phyloP scores from a whole-genome alignment of 495 filamentous ascomycete genomes.

The Pyrenula massariospora region DNA sequence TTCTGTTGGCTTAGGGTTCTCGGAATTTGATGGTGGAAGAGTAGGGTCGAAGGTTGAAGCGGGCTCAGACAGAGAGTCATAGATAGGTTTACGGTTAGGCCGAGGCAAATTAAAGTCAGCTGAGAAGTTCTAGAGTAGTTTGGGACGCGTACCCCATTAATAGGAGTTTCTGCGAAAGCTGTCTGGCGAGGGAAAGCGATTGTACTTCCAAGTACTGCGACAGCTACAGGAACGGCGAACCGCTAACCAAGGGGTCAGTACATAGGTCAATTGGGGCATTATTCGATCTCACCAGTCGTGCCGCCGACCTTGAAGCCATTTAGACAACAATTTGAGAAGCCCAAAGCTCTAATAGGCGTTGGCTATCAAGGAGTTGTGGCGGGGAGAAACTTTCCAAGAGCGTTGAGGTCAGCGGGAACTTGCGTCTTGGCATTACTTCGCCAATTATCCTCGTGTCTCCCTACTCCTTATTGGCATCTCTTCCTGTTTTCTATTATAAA shows the following conservation, averaged over 20 bases:
- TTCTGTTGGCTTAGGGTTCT: conserved; percentile 4
- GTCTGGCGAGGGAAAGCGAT: background rate
- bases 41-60: conserved; percentile 6
- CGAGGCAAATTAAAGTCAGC: background rate
- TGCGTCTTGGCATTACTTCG: no score
- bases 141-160: background rate
- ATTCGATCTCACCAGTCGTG: background rate
- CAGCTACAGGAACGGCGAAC: background rate
- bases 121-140: background rate
- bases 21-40: background rate
- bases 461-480: no score
- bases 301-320: background rate
- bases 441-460: no score
- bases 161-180: background rate
- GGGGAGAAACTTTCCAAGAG: no score
- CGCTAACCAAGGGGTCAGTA: background rate
- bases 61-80: conserved; percentile 4
- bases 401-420: no score
- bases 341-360: no score
- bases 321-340: background rate
- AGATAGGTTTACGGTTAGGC: conserved; percentile 1
- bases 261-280: background rate
- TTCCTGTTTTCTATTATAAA: no score
- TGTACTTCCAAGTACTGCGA: background rate
- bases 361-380: no score